These are phyloP conservation scores for Globisporangium carolinianum DNA, from an alignment of 352 stramenopile genomes.

Conservation along the genomic window DNA sequence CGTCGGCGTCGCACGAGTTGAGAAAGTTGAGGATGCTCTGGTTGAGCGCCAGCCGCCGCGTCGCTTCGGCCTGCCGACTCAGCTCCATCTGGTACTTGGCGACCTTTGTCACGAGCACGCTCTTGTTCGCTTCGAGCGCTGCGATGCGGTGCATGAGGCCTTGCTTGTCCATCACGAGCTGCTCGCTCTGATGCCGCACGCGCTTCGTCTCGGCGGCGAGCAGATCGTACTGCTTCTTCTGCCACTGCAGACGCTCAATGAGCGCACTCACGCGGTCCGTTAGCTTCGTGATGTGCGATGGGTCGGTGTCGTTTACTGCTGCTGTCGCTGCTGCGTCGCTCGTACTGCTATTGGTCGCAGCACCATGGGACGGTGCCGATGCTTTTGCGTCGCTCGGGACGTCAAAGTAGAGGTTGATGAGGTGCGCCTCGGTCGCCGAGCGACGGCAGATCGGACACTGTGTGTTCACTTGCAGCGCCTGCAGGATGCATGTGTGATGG, in stretches of 20 bases:
- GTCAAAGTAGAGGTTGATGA: constrained; percentile 68
- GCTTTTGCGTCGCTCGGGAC: constrained; percentile 21
- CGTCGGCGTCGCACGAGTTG: constrained; percentile 59
- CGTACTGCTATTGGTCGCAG: background rate
- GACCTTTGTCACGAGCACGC: constrained; percentile 58
- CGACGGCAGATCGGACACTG: constrained; percentile 73
- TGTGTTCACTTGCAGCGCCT: constrained; percentile 61
- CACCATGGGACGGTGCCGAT: background rate
- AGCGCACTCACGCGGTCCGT: constrained; percentile 48
- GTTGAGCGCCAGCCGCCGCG: constrained; percentile 45
- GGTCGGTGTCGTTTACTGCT: background rate
- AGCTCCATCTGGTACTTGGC: constrained; percentile 74
- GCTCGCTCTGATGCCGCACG: constrained; percentile 54
- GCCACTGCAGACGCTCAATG: constrained; percentile 67
- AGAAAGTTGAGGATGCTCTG: constrained; percentile 71
- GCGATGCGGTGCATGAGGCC: constrained; percentile 41
- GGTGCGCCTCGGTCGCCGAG: constrained; percentile 25
- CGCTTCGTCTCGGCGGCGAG: constrained; percentile 50
- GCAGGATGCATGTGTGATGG: constrained; percentile 61
- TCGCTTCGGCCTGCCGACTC: constrained; percentile 46
- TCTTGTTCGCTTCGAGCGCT: constrained; percentile 38
- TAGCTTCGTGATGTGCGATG: constrained; percentile 28
- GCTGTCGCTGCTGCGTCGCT: background rate
- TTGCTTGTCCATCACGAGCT: constrained; percentile 58
- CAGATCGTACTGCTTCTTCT: constrained; percentile 70